These are phyloP conservation scores for Hypholoma fasciculare DNA, from an alignment of 768 basidiomycete genomes.

Conservation along the genomic window DNA sequence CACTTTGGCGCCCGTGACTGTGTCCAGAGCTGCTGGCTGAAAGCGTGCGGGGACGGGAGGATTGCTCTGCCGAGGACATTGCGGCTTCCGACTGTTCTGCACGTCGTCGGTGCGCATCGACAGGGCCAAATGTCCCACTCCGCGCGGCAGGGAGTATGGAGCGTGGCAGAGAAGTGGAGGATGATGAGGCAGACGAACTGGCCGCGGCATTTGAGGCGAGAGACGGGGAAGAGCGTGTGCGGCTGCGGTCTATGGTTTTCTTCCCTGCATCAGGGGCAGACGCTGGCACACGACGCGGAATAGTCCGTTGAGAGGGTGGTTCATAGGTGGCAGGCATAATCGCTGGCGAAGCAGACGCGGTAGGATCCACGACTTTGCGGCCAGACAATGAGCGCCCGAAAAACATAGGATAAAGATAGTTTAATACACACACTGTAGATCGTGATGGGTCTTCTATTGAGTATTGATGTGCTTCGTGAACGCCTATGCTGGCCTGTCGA, in stretches of 20 bases:
- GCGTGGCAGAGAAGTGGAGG: background rate
- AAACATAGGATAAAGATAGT: background rate
- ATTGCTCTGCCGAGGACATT: background rate
- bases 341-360: background rate
- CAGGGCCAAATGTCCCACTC: background rate
- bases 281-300: background rate
- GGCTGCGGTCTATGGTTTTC: background rate
- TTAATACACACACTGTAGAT: background rate
- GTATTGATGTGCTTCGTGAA: background rate
- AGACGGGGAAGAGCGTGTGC: background rate
- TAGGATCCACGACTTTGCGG: background rate
- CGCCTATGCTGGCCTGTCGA: background rate
- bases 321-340: background rate
- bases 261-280: background rate
- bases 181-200: background rate
- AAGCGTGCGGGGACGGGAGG: background rate
- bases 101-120: background rate
- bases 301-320: background rate
- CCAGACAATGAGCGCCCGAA: background rate
- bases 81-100: background rate
- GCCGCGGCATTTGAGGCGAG: background rate
- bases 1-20: background rate
- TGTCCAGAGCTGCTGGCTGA: background rate
- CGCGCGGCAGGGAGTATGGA: background rate
- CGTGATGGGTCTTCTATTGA: background rate